phyloP scores from a whole-genome alignment of 139 green algal genomes.

The Coccomyxa sp. region DNA sequence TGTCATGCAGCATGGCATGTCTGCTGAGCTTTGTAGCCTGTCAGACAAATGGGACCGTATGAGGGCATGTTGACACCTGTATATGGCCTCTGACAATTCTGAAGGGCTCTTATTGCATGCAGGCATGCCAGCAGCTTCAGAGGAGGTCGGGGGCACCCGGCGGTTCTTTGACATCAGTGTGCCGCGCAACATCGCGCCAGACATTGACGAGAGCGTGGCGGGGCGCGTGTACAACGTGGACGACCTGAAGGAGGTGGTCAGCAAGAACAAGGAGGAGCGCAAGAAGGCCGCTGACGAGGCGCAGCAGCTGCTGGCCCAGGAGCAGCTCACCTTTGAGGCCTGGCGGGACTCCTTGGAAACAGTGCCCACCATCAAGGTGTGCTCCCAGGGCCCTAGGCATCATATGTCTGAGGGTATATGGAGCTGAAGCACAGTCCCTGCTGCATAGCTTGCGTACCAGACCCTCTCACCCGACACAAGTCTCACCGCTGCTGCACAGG shows the following conservation, averaged over 20 bases:
- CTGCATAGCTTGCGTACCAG: neutral
- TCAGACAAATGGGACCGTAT: neutral
- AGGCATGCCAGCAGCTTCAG: constrained; percentile 47
- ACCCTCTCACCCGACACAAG: neutral
- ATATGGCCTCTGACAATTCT: neutral
- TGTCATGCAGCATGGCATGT: too few species aligned
- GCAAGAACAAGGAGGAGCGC: constrained; percentile 90
- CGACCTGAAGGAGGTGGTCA: constrained; percentile 98
- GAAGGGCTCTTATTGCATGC: constrained; percentile 4
- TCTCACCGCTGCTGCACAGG: neutral
- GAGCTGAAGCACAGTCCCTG: neutral
- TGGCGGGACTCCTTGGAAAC: constrained; percentile 98
- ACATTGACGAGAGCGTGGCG: constrained; percentile 57
- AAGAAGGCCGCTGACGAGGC: constrained; percentile 69
- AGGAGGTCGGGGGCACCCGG: constrained; percentile 76
- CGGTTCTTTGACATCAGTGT: constrained; percentile 98
- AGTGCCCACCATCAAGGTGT: constrained; percentile 97
- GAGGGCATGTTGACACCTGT: neutral
- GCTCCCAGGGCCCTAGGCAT: neutral
- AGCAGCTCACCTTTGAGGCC: constrained; percentile 86
- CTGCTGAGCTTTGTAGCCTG: too few species aligned
- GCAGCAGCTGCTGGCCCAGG: constrained; percentile 55
- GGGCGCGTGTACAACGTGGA: constrained; percentile 97
- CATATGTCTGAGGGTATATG: neutral
- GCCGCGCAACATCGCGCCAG: constrained; percentile 89